Percentiles rank a stretch among this genome's conserved stretches.
These are phyloP conservation scores for Neurospora discreta DNA, from an alignment of 495 filamentous ascomycete genomes.

Conservation along the genomic window DNA sequence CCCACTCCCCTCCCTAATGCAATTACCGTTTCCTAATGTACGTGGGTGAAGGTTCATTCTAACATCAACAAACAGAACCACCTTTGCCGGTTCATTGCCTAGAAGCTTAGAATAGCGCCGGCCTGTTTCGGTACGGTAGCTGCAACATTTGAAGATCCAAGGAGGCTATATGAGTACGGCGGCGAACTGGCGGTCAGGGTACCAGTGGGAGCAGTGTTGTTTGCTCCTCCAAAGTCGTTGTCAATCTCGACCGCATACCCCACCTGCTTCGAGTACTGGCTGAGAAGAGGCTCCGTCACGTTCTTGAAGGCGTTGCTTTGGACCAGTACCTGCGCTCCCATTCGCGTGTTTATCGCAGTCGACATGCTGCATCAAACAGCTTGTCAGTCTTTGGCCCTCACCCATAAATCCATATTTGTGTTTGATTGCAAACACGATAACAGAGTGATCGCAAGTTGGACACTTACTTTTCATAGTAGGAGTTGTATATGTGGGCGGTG, in stretches of 20 bases:
- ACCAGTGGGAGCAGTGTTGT: slow-evolving; percentile 36
- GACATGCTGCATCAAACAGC: slow-evolving; percentile 24
- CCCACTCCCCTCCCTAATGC: not conserved
- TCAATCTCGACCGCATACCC: slow-evolving; percentile 37
- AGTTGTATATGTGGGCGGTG: slow-evolving; percentile 42
- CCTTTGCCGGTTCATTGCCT: not conserved
- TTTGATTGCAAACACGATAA: not conserved
- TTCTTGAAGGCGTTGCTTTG: slow-evolving; percentile 48
- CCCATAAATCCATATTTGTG: not conserved
- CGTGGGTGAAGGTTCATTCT: not conserved
- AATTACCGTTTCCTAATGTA: not conserved
- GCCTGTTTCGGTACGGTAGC: slow-evolving; percentile 35
- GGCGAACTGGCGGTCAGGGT: slow-evolving; percentile 31
- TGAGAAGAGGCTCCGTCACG: slow-evolving; percentile 37
- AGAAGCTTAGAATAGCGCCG: slow-evolving; percentile 46
- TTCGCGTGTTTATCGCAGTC: slow-evolving; percentile 54
- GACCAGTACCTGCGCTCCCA: slow-evolving; percentile 53
- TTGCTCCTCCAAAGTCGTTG: slow-evolving; percentile 43
- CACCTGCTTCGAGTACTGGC: slow-evolving; percentile 43
- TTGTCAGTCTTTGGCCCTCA: slow-evolving; percentile 5
- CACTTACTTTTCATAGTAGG: slow-evolving; percentile 26
- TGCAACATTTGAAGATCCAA: slow-evolving; percentile 34
- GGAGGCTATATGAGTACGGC: slow-evolving; percentile 40
- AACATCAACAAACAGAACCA: not conserved
- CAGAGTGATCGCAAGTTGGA: not conserved